A percentile compares a stretch with the other conserved stretches of the same genome.
phyloP scores from a whole-genome alignment of 257 asterid species.

The Rehmannia glutinosa region DNA sequence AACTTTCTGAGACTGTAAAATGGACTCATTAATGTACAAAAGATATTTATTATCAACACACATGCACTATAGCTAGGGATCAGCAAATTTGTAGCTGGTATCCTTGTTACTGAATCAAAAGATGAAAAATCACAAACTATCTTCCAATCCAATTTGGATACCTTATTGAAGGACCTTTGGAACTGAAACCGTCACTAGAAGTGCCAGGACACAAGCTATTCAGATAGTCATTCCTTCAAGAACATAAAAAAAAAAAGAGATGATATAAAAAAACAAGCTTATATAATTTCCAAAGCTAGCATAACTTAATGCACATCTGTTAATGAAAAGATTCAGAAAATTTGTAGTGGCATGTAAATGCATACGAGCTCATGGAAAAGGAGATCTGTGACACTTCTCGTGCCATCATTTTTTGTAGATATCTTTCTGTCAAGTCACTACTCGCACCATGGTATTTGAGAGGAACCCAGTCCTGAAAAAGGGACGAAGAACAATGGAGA shows the following conservation, averaged over 20 bases:
- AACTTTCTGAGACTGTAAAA: not conserved
- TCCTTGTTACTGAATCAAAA: slow-evolving; percentile 2
- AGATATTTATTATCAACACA: slow-evolving; percentile 1
- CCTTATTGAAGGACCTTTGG: slow-evolving; percentile 57
- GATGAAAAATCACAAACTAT: not conserved
- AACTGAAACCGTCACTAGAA: slow-evolving; percentile 28
- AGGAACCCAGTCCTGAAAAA: slow-evolving; percentile 67
- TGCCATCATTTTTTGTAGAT: slow-evolving; percentile 43
- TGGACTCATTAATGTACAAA: not conserved
- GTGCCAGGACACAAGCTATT: slow-evolving; percentile 59
- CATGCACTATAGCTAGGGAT: not conserved
- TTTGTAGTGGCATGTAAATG: slow-evolving; percentile 9
- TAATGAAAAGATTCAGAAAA: slow-evolving; percentile 1
- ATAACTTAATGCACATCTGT: slow-evolving; percentile 2
- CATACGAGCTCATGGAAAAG: slow-evolving; percentile 78
- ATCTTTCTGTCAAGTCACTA: slow-evolving; percentile 53
- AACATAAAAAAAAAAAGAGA: slow-evolving; percentile 5
- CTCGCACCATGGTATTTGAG: slow-evolving; percentile 56
- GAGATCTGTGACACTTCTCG: slow-evolving; percentile 40
- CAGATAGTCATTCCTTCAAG: slow-evolving; percentile 71
- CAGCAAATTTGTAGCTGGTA: not conserved
- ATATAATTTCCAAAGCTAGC: not conserved
- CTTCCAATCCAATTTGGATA: slow-evolving; percentile 16
- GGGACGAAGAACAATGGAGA: not conserved
- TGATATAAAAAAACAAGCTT: not conserved